These are phyloP conservation scores for Daucus carota DNA, from an alignment of 129 eudicot genomes.

Conservation along the genomic window DNA sequence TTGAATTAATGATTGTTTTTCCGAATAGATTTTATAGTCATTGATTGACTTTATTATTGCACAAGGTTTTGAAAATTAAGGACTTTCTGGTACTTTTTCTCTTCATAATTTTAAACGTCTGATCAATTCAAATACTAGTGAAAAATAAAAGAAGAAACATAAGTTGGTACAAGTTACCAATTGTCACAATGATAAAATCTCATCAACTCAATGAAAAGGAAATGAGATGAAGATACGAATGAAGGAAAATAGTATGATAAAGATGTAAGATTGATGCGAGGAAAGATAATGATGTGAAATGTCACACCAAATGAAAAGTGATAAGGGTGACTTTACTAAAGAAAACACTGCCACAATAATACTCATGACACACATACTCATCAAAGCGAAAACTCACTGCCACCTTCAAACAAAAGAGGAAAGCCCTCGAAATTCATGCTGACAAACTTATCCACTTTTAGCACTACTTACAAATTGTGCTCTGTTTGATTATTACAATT, in stretches of 20 bases:
- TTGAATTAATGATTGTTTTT: too few relatives aligned
- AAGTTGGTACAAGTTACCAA: too few relatives aligned
- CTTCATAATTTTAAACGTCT: too few relatives aligned
- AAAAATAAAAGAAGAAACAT: too few relatives aligned
- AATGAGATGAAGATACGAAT: too few relatives aligned
- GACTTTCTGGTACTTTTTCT: too few relatives aligned
- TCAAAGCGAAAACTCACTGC: neutral
- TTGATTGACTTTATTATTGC: too few relatives aligned
- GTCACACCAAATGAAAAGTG: neutral
- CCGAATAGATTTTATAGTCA: too few relatives aligned
- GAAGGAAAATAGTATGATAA: neutral
- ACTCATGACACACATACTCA: neutral
- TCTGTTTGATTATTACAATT: neutral
- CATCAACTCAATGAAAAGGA: too few relatives aligned
- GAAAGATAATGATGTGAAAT: neutral
- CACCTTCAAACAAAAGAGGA: neutral
- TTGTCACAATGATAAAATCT: too few relatives aligned
- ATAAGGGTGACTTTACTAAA: neutral
- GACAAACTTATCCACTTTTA: neutral
- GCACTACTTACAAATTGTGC: neutral
- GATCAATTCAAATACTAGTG: too few relatives aligned
- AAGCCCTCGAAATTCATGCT: slow-evolving; percentile 1
- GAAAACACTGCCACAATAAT: neutral
- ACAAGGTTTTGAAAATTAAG: too few relatives aligned
- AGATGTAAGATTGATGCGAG: neutral